Base-by-base conservation (phyloP, 2,329 filamentous ascomycete species). In the Cladosporium sp. region DNA sequence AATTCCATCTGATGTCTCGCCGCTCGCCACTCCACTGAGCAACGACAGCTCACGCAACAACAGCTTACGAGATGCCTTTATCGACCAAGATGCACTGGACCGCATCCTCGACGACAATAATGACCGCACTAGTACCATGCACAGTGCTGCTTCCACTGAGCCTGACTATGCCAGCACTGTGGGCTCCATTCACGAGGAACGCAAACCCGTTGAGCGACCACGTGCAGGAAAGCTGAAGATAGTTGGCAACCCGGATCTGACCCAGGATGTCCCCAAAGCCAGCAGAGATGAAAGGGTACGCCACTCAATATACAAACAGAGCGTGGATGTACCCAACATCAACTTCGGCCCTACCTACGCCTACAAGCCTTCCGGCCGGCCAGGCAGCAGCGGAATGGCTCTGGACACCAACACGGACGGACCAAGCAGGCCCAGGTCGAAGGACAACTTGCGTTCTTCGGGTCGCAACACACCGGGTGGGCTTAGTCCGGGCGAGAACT, bases 261-360 rank as follows among this genome's bases (percentile, higher is more conserved):
- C 79, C 77, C 49, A 76, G 78, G 39, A 72, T 81, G 67, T 79
- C 79, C 57, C 81, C 82, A 68, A 70, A 18, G 65, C 64, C n/a
- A 69, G 74, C 23, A 70, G 70, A 30, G 64, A 75, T 53, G 75
- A 75, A 62, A 74, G 74, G 2, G 74, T 69, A 61, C 71, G 77
- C 54, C 74, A 77, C 49, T 74, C 78, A 43, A 68, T 74, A 25
- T 73, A 72, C 34, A 65, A 67, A 18, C 67, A 74, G 43, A 79
- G 80, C 16, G 82, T 85, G 26, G 83, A 87, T 65, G 88, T 96
- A 67, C 91, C 92, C 0, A 80, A 84, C 5, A 86, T 97, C 68
- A 89, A 97, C 76, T 97, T 97, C 78, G 94, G 94, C 0, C 92
- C 89, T 6, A 97, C 93, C 0, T 80, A 91, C 71, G 89, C 90